Evolutionary conservation across 495 filamentous ascomycete species (phyloP).

Genomic region (Penicillium longicatenatum): DNA sequence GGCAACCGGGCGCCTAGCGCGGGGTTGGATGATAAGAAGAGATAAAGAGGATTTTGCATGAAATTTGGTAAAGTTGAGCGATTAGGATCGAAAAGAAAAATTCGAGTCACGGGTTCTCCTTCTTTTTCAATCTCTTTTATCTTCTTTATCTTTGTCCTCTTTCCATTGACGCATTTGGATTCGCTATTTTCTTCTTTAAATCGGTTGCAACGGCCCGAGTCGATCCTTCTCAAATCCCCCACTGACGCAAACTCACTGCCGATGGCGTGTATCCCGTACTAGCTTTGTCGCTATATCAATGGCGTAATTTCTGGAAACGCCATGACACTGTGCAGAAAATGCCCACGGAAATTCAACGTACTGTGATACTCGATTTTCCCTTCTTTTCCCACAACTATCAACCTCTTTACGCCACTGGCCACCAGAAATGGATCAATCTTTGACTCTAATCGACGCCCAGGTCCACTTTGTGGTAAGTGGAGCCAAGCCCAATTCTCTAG

Average conservation of each 20-base stretch:
- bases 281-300: slow-evolving; percentile 12
- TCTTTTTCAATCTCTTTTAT: background rate
- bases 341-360: background rate
- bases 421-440: slow-evolving; percentile 47
- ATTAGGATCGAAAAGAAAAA: background rate
- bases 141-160: background rate
- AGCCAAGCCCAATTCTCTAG: background rate
- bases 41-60: slow-evolving; percentile 19
- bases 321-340: slow-evolving; percentile 5
- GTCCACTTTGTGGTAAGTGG: slow-evolving; percentile 58
- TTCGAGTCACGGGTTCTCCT: background rate
- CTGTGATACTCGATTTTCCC: background rate
- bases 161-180: background rate
- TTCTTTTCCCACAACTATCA: background rate
- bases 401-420: background rate
- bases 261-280: slow-evolving; percentile 1
- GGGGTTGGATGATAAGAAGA: slow-evolving; percentile 8
- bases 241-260: background rate
- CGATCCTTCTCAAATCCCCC: background rate
- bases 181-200: background rate
- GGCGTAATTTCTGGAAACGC: slow-evolving; percentile 18
- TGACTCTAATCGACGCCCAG: slow-evolving; percentile 54
- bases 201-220: background rate
- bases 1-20: slow-evolving; percentile 5
- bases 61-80: slow-evolving; percentile 21